These are phyloP conservation scores for Schizothecium vesticola DNA, from an alignment of 495 filamentous ascomycete genomes.

Conservation along the genomic window DNA sequence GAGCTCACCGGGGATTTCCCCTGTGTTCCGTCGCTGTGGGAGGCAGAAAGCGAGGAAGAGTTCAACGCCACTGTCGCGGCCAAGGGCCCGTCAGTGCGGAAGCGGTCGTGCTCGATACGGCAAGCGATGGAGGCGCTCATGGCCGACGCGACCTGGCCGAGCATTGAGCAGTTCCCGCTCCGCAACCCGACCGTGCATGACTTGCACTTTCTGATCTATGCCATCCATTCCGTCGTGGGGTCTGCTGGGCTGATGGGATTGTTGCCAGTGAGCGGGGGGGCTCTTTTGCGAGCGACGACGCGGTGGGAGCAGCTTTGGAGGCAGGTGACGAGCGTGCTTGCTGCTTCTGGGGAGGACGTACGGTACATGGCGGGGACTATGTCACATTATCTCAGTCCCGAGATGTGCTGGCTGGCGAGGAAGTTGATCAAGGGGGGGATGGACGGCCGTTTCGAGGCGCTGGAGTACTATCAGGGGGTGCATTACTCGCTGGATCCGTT, in stretches of 20 bases:
- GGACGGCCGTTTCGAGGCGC: not conserved
- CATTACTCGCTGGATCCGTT: not conserved
- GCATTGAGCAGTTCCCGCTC: not conserved
- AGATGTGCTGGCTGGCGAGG: conserved; percentile 10
- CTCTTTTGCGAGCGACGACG: not conserved
- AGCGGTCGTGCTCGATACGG: conserved; percentile 4
- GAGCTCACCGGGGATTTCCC: conserved; percentile 11
- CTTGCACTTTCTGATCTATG: not conserved
- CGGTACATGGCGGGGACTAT: not conserved
- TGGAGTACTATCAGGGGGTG: not conserved
- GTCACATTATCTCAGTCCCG: conserved; percentile 4
- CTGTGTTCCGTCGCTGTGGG: conserved; percentile 10
- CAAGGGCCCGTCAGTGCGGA: conserved; percentile 1
- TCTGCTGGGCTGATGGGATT: not conserved
- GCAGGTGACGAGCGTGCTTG: not conserved
- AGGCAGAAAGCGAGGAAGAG: conserved; percentile 1
- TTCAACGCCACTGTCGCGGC: conserved; percentile 2
- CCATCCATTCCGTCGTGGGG: not conserved
- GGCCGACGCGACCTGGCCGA: conserved; percentile 25
- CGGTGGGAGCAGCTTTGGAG: not conserved
- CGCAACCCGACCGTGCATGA: not conserved
- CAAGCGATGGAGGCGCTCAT: not conserved
- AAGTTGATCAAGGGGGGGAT: not conserved
- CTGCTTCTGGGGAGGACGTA: conserved; percentile 37
- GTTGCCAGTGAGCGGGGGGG: not conserved